Conservation (phyloP, 2,329 filamentous ascomycete species). For the Hawksworthiomyces lignivorus region DNA sequence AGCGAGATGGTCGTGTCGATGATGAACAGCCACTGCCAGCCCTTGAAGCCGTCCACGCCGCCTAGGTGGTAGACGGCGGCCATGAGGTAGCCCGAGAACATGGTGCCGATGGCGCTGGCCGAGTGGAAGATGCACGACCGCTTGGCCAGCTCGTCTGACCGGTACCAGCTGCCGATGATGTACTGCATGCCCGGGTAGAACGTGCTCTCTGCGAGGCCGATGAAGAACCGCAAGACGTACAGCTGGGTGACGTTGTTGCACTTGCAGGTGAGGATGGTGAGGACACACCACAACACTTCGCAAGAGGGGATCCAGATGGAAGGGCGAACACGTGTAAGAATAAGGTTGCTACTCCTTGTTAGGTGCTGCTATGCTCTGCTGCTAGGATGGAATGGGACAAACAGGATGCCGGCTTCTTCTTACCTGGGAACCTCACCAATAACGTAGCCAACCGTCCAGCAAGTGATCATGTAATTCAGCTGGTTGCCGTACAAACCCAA, state of each 20-base stretch:
- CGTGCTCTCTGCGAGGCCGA: constrained; percentile 32
- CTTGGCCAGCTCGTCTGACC: constrained; percentile 40
- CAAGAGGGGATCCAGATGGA: constrained; percentile 35
- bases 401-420: no score
- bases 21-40: constrained; percentile 52
- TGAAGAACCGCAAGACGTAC: constrained; percentile 35
- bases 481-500: constrained; percentile 32
- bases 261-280: constrained; percentile 26
- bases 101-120: constrained; percentile 43
- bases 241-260: constrained; percentile 27
- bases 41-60: constrained; percentile 38
- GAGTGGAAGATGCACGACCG: constrained; percentile 40
- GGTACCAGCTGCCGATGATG: constrained; percentile 38
- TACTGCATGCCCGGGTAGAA: constrained; percentile 35
- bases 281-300: constrained; percentile 28
- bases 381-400: no score
- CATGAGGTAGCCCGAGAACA: constrained; percentile 52
- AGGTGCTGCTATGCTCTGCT: no score
- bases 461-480: constrained; percentile 25
- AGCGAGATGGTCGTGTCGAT: constrained; percentile 50
- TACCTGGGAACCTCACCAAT: constrained; percentile 29
- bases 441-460: constrained; percentile 32
- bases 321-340: constrained; percentile 33
- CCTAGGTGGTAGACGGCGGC: constrained; percentile 46
- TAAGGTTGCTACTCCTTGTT: constrained; percentile 25